Conservation (phyloP, 257 asterid species). For the Solanum bulbocastanum region DNA sequence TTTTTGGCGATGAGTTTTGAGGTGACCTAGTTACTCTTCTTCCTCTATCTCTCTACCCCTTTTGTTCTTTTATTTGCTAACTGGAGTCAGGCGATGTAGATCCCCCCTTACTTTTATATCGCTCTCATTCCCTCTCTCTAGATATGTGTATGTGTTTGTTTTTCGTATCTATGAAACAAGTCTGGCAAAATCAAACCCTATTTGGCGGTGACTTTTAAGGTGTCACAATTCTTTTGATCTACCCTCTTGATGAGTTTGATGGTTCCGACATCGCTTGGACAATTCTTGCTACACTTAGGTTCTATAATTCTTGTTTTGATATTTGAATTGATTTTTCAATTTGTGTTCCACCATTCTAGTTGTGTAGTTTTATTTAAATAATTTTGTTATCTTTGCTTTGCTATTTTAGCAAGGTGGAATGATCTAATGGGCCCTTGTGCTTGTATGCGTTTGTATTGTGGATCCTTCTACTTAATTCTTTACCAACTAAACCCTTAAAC, state of each 20-base stretch:
- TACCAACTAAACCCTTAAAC: too few species aligned
- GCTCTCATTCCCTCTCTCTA: not conserved
- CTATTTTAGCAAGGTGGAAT: not conserved
- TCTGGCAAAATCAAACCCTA: not conserved
- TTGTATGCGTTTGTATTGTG: too few species aligned
- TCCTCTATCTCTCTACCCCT: not conserved
- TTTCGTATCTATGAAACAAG: not conserved
- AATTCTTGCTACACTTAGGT: not conserved
- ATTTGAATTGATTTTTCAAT: too few species aligned
- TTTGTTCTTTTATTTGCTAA: too few species aligned
- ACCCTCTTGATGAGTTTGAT: not conserved
- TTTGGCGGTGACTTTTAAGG: not conserved
- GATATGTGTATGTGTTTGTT: not conserved
- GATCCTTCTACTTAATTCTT: too few species aligned
- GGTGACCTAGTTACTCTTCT: not conserved
- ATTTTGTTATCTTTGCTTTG: not conserved
- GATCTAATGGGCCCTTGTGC: too few species aligned
- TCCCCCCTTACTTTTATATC: not conserved
- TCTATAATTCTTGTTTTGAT: not conserved
- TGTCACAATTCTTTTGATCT: not conserved
- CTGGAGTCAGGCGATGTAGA: fast-evolving
- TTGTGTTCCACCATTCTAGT: not conserved
- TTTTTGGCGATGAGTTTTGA: not conserved
- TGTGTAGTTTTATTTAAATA: not conserved
- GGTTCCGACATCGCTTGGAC: not conserved